Base-by-base conservation (phyloP, 148 eudicot genomes). In the Chenopodium suecicum region DNA sequence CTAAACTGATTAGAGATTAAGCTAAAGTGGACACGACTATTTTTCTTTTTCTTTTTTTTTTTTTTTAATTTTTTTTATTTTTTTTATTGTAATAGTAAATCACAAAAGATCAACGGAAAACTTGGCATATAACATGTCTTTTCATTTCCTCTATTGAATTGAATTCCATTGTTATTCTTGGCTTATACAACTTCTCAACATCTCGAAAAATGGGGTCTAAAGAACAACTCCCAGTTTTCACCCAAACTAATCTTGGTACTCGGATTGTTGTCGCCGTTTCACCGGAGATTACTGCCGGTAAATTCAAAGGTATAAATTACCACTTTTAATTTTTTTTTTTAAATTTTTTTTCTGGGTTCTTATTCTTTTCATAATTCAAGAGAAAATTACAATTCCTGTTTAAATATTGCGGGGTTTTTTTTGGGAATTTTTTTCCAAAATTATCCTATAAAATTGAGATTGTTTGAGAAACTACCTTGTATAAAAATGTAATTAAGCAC, bases 241-340 rank as follows among this genome's bases (percentile, higher is more conserved):
- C 79, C 5, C 81, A 87, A 65, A 89, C 97, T 22, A 92, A 87
- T 65, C 75, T 91, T 83, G 94, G 90, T 74, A 92, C 92, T 72
- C 89, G 75, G 22, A 80, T 92, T 78, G 91, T 75, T 48, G 7
- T 88, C 37, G 83, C 87, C 62, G 83, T 87, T 75, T 79, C 88
- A 63, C 87, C 87, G 41, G 81, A 82, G 16, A 70, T 80, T 31
- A 85, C 89, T 9, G 90, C 86, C 50, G 76, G 77, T 10, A 77
- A 83, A 16, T 82, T 91, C 81, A 88, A 87, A 77, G 84, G 94
- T 92, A 73, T 79, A 72, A 29, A 27, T 50, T 13, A n/a, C 16
- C 10, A 9, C 41, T 3, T 10, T 23, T 1, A 0, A 11, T 32
- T 37, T 37, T 37, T 37, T 37, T 37, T 31, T 31, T 31, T 27